Percentiles rank a stretch among this genome's conserved stretches.
phyloP scores from a whole-genome alignment of 169 alveolate species.

The Amoebophrya sp. region DNA sequence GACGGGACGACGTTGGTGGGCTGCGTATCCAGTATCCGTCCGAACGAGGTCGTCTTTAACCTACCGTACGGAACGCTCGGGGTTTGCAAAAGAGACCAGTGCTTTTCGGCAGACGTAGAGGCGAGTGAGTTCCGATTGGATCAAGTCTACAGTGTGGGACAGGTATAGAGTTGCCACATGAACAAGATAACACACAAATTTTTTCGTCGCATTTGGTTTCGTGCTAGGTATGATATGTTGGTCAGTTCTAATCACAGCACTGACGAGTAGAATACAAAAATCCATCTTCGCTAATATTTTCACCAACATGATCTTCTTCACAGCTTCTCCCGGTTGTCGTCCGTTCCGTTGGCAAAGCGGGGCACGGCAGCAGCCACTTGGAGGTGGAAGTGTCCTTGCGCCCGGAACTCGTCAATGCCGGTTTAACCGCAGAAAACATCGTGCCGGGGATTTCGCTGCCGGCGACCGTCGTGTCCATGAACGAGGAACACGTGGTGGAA shows the following conservation, averaged over 20 bases:
- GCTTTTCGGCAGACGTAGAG: background rate
- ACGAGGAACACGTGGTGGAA: background rate
- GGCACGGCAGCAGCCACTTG: background rate
- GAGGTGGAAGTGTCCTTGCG: background rate
- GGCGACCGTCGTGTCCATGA: background rate
- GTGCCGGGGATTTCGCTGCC: background rate
- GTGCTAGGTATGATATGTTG: too few relatives aligned
- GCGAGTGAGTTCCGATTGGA: background rate
- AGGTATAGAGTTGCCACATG: too few relatives aligned
- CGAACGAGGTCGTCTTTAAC: background rate
- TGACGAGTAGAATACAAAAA: too few relatives aligned
- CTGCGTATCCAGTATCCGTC: background rate
- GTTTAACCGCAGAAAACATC: background rate
- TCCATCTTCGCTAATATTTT: too few relatives aligned
- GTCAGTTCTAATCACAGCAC: too few relatives aligned
- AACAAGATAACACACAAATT: too few relatives aligned
- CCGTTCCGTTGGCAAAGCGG: background rate
- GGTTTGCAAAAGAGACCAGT: conserved; percentile 6
- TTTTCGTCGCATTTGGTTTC: too few relatives aligned
- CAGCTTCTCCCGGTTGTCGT: background rate
- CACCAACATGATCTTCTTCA: too few relatives aligned
- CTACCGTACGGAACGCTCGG: background rate
- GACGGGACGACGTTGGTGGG: background rate
- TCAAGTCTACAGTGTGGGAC: background rate
- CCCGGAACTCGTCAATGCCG: background rate